A percentile compares a stretch with the other conserved stretches of the same genome.
phyloP scores from a whole-genome alignment of 2,329 filamentous ascomycete genomes.

The Claviceps digitariae region DNA sequence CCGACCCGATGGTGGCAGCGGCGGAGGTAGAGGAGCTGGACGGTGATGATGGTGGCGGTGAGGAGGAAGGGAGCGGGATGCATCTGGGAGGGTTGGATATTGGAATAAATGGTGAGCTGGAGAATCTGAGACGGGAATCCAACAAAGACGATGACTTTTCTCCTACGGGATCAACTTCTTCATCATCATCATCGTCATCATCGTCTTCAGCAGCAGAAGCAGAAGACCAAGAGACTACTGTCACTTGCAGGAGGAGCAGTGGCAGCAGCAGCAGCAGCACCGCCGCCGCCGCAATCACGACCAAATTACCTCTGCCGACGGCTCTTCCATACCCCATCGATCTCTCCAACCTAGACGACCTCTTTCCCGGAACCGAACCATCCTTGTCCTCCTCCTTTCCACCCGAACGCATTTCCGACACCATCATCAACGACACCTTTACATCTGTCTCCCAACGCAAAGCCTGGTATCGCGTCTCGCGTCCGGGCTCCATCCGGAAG shows the following conservation, averaged over 20 bases:
- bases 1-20: background rate
- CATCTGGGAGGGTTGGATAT: background rate
- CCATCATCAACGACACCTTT: constrained; percentile 37
- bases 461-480: constrained; percentile 51
- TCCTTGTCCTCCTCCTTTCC: constrained; percentile 11
- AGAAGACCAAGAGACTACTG: background rate
- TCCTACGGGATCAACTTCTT: background rate
- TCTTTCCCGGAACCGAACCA: constrained; percentile 17
- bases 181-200: too few species aligned
- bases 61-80: background rate
- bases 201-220: too few species aligned
- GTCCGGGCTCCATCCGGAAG: constrained; percentile 43
- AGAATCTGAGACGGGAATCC: background rate
- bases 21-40: background rate
- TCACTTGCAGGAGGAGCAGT: background rate
- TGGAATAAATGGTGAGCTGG: background rate
- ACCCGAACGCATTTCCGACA: constrained; percentile 28
- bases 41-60: background rate
- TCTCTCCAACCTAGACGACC: constrained; percentile 18
- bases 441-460: constrained; percentile 43
- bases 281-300: background rate
- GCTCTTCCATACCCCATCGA: constrained; percentile 18
- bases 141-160: background rate
- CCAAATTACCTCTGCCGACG: constrained; percentile 5
- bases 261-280: background rate